Percentiles rank a stretch among this genome's conserved stretches.
These are phyloP conservation scores for Hypoxylon rubiginosum DNA, from an alignment of 2,329 filamentous ascomycete species.

Conservation along the genomic window DNA sequence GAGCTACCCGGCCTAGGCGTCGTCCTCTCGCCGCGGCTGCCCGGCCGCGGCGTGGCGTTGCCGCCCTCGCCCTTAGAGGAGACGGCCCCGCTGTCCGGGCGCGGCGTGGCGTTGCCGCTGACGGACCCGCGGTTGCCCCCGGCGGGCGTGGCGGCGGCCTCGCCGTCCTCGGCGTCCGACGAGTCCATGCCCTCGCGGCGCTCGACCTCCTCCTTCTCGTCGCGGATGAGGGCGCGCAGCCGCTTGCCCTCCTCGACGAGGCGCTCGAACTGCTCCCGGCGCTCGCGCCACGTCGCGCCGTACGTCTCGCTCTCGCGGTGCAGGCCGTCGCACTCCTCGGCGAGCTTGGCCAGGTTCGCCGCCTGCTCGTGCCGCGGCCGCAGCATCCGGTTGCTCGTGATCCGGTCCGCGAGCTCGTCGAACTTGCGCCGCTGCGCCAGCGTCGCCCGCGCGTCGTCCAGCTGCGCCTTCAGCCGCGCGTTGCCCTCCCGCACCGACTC, in stretches of 20 bases:
- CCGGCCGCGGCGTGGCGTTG: conserved; percentile 58
- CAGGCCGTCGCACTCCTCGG: conserved; percentile 89
- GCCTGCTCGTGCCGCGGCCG: conserved; percentile 87
- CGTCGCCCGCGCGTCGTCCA: conserved; percentile 81
- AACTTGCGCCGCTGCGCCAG: conserved; percentile 86
- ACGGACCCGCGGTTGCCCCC: conserved; percentile 59
- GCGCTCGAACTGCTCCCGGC: conserved; percentile 85
- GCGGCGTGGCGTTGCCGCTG: conserved; percentile 66
- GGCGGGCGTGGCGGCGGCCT: conserved; percentile 63
- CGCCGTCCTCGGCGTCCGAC: conserved; percentile 74
- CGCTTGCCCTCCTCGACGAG: conserved; percentile 94
- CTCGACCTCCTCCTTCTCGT: conserved; percentile 96
- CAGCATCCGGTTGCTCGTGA: conserved; percentile 83
- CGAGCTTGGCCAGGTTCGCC: conserved; percentile 81
- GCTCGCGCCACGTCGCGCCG: conserved; percentile 84
- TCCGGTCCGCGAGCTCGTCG: conserved; percentile 88
- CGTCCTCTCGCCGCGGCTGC: conserved; percentile 55
- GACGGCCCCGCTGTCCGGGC: conserved; percentile 58
- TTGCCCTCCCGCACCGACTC: conserved; percentile 83
- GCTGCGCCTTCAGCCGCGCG: conserved; percentile 75
- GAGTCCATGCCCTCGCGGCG: conserved; percentile 84
- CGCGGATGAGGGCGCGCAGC: conserved; percentile 85
- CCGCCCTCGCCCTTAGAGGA: conserved; percentile 44
- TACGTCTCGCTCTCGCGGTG: conserved; percentile 87
- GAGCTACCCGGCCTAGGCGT: conserved; percentile 53